A percentile compares a stretch with the other conserved stretches of the same genome.
These are phyloP conservation scores for Bothia castanella DNA, from an alignment of 1,284 basidiomycete species.

Conservation along the genomic window DNA sequence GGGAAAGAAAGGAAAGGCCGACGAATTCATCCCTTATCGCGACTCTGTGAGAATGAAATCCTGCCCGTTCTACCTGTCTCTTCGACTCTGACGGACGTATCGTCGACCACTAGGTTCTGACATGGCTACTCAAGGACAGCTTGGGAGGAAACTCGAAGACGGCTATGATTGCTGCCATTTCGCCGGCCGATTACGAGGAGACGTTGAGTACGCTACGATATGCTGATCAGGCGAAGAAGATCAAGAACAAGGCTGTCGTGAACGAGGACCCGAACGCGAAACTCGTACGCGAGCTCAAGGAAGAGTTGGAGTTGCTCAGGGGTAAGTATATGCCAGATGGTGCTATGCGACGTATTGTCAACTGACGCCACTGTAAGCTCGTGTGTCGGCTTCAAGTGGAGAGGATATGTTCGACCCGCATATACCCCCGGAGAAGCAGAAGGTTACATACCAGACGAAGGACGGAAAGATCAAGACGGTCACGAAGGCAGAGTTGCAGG, in stretches of 20 bases:
- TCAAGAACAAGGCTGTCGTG: conserved; percentile 98
- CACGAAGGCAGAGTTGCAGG: conserved; percentile 94
- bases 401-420: conserved; percentile 86
- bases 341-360: conserved; percentile 1
- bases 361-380: conserved; percentile 44
- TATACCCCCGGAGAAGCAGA: conserved; percentile 92
- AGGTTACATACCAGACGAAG: conserved; percentile 91
- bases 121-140: conserved; percentile 97
- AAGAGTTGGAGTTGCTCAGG: conserved; percentile 88
- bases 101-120: conserved; percentile 65
- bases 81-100: conserved; percentile 7
- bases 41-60: conserved; percentile 66
- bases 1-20: conserved; percentile 79
- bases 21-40: conserved; percentile 91
- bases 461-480: conserved; percentile 94
- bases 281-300: conserved; percentile 96
- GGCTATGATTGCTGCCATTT: conserved; percentile 97
- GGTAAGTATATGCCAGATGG: conserved; percentile 42
- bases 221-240: conserved; percentile 99
- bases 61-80: background rate
- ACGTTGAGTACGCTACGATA: conserved; percentile 94
- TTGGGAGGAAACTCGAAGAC: conserved; percentile 94
- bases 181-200: conserved; percentile 97
- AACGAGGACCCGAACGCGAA: conserved; percentile 99
- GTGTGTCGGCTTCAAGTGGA: conserved; percentile 57